These are phyloP conservation scores for Aotearoamyces nothofagi DNA, from an alignment of 2,329 filamentous ascomycete species.

Conservation along the genomic window DNA sequence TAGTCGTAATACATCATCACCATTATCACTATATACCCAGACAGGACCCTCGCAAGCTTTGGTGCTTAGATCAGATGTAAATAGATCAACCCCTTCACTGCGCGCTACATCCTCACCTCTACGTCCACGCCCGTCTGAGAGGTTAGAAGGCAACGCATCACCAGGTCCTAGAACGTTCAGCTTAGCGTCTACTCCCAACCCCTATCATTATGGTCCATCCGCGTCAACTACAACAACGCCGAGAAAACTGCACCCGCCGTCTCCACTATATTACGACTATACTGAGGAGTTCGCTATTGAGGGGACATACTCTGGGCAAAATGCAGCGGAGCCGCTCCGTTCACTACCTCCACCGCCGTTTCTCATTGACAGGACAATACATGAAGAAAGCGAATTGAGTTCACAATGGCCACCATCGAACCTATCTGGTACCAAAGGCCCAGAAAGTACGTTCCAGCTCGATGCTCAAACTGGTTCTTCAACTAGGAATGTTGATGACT, in stretches of 20 bases:
- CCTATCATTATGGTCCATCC: slow-evolving; percentile 6
- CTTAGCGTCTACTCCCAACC: slow-evolving; percentile 16
- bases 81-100: slow-evolving; percentile 15
- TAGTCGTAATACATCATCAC: slow-evolving; percentile 14
- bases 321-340: background rate
- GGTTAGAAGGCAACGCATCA: slow-evolving; percentile 14
- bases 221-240: slow-evolving; percentile 15
- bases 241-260: slow-evolving; percentile 11
- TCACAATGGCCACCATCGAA: too few species aligned
- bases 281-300: slow-evolving; percentile 19
- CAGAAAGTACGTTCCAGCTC: too few species aligned
- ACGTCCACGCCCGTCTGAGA: slow-evolving; percentile 12
- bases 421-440: too few species aligned
- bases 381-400: background rate
- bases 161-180: slow-evolving; percentile 17
- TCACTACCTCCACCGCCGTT: background rate
- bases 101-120: slow-evolving; percentile 13
- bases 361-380: slow-evolving; percentile 1
- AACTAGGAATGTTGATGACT: too few species aligned
- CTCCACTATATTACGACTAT: slow-evolving; percentile 20
- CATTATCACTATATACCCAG: slow-evolving; percentile 16
- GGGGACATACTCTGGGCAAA: slow-evolving; percentile 6
- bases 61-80: too few species aligned
- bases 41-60: slow-evolving; percentile 12
- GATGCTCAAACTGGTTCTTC: too few species aligned